phyloP scores from a whole-genome alignment of 192 early-diverging fungal genomes.

The Linnemannia hyalina region DNA sequence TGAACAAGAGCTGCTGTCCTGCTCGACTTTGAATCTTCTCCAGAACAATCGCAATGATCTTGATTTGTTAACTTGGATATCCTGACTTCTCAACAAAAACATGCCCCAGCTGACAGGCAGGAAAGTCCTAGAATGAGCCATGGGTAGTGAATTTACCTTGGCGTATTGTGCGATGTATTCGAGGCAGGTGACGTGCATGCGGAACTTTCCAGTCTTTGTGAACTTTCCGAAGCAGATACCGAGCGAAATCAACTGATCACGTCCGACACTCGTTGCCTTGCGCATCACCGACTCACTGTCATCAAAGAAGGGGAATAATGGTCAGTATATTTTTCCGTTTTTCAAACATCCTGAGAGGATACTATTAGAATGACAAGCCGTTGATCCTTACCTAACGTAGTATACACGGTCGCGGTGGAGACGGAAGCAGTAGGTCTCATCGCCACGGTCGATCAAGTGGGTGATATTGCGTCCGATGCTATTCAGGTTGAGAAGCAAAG shows the following conservation, averaged over 20 bases:
- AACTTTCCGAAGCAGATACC: constrained; percentile 99
- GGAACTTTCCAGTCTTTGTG: constrained; percentile 97
- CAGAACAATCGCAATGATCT: no score
- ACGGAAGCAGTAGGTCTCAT: constrained; percentile 98
- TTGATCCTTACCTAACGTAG: constrained; percentile 83
- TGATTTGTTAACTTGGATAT: no score
- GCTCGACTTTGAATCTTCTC: no score
- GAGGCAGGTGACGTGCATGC: constrained; percentile 93
- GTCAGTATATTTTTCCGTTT: no score
- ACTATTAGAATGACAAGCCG: not conserved
- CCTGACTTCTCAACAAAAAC: not conserved
- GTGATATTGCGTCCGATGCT: constrained; percentile 96
- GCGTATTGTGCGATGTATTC: constrained; percentile 96
- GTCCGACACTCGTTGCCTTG: constrained; percentile 82
- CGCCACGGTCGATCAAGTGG: constrained; percentile 93
- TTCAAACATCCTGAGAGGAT: not conserved
- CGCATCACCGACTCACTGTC: constrained; percentile 93
- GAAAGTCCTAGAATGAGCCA: not conserved
- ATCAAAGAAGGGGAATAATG: not conserved
- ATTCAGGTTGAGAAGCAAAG: not conserved
- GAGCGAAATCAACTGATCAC: constrained; percentile 90
- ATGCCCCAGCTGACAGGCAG: not conserved
- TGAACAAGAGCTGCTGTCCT: no score
- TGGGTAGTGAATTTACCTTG: constrained; percentile 63
- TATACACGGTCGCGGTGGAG: constrained; percentile 96